phyloP scores from a whole-genome alignment of 345 rosid genomes.

The Mercurialis annua region DNA sequence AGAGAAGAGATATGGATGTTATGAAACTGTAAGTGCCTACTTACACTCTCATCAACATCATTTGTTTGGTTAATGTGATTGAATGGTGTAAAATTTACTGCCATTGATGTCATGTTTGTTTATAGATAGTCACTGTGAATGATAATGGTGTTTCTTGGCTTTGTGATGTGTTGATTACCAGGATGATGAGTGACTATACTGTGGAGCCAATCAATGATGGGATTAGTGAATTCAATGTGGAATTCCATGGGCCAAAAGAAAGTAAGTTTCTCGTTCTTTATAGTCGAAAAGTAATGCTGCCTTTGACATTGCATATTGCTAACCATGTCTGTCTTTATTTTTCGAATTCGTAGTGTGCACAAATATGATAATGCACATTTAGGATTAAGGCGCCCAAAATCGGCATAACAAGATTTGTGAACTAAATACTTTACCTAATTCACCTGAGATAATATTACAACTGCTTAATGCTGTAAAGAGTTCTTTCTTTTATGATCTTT shows the following conservation, averaged over 20 bases:
- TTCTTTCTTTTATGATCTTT: not conserved
- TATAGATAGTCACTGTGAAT: not conserved
- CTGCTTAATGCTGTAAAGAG: not conserved
- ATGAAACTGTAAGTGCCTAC: conserved; percentile 31
- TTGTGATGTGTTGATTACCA: not conserved
- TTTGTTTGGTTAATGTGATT: no score
- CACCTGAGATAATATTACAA: not conserved
- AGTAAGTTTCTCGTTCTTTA: conserved; percentile 29
- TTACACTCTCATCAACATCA: no score
- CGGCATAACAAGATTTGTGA: not conserved
- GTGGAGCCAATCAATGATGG: conserved; percentile 75
- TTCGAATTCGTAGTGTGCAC: not conserved
- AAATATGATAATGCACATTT: not conserved
- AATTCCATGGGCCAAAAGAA: conserved; percentile 72
- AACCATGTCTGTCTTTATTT: no score
- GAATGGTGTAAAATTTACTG: not conserved
- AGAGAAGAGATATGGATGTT: conserved; percentile 44
- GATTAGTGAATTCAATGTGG: conserved; percentile 67
- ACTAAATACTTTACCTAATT: not conserved
- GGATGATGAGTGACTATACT: conserved; percentile 77
- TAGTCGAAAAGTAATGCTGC: not conserved
- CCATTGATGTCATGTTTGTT: not conserved
- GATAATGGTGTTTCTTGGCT: conserved; percentile 1
- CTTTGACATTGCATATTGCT: not conserved
- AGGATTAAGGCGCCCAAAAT: no score